These are phyloP conservation scores for Colletotrichum godetiae DNA, from an alignment of 2,329 filamentous ascomycete genomes.

Conservation along the genomic window DNA sequence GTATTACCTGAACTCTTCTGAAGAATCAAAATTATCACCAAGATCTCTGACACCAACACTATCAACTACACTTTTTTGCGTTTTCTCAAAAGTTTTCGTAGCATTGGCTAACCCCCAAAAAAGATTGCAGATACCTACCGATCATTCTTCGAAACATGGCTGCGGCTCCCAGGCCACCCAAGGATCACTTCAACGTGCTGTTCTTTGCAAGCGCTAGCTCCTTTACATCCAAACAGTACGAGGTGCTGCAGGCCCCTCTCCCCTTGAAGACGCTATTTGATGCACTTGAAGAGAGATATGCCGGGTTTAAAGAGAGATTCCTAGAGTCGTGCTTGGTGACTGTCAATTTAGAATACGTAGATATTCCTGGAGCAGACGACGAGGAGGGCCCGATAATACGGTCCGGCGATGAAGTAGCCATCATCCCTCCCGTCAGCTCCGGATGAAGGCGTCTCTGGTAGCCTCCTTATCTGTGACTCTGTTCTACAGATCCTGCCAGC, in stretches of 20 bases:
- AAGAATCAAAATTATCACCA: slow-evolving; percentile 73
- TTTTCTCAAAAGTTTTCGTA: slow-evolving; percentile 10
- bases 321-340: slow-evolving; percentile 81
- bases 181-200: slow-evolving; percentile 80
- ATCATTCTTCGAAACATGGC: slow-evolving; percentile 43
- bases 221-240: slow-evolving; percentile 75
- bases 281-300: slow-evolving; percentile 75
- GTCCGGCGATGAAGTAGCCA: slow-evolving; percentile 84
- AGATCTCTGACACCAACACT: slow-evolving; percentile 72
- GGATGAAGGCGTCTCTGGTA: slow-evolving; percentile 62
- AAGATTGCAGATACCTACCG: slow-evolving; percentile 9
- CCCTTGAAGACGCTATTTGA: slow-evolving; percentile 71
- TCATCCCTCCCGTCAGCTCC: slow-evolving; percentile 90
- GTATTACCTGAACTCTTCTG: slow-evolving; percentile 70
- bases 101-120: slow-evolving; percentile 39
- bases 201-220: slow-evolving; percentile 84
- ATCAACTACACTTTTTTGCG: slow-evolving; percentile 17
- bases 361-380: slow-evolving; percentile 62
- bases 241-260: slow-evolving; percentile 75
- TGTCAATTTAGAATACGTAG: slow-evolving; percentile 84
- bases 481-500: background rate
- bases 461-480: slow-evolving; percentile 11
- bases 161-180: slow-evolving; percentile 58
- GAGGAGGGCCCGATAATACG: slow-evolving; percentile 64
- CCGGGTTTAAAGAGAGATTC: slow-evolving; percentile 75